Conservation (phyloP, 2,329 filamentous ascomycete species). For the Microsporum audouinii region DNA sequence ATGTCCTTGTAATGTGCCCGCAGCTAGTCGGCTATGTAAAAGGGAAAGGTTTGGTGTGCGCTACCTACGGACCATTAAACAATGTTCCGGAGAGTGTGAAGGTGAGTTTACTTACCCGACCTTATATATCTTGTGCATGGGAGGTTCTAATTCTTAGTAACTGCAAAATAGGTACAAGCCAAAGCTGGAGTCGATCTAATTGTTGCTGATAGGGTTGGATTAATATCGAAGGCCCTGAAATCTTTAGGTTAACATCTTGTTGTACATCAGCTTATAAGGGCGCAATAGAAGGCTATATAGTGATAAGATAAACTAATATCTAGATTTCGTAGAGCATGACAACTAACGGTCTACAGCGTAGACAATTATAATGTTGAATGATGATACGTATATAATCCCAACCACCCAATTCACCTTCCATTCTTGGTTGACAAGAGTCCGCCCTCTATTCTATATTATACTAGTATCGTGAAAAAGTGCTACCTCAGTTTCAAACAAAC, state of each 20-base stretch:
- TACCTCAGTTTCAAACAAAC: background rate
- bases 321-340: no score
- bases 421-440: background rate
- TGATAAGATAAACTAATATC: no score
- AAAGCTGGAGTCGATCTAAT: conserved; percentile 17
- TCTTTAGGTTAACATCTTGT: background rate
- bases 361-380: no score
- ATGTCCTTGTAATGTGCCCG: conserved; percentile 29
- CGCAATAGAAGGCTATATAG: no score
- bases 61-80: conserved; percentile 29
- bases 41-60: conserved; percentile 24
- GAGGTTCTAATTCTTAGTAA: background rate
- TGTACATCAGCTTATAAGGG: no score
- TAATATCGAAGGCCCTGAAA: conserved; percentile 9
- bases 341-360: no score
- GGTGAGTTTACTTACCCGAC: conserved; percentile 11
- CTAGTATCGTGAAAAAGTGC: background rate
- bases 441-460: background rate
- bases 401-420: background rate
- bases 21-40: conserved; percentile 27
- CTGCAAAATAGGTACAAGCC: conserved; percentile 14
- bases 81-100: conserved; percentile 18
- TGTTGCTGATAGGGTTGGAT: conserved; percentile 16
- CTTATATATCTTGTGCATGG: background rate
- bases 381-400: no score